phyloP scores from a whole-genome alignment of 176 grass and related monocot genomes.

The Bothriochloa decipiens region DNA sequence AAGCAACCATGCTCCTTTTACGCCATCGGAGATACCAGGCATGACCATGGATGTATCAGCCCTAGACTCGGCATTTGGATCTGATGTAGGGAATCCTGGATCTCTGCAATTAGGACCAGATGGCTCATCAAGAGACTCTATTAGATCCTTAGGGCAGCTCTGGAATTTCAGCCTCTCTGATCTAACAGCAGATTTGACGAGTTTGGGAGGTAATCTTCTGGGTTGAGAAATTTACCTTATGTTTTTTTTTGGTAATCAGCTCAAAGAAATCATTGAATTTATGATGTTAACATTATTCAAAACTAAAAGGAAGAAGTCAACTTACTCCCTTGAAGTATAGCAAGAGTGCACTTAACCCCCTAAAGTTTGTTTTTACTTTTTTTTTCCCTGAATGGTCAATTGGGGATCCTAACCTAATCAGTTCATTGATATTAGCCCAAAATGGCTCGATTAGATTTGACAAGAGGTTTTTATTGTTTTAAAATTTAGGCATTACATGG shows the following conservation, averaged over 20 bases:
- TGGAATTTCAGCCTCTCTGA: conserved; percentile 99
- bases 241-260: conserved; percentile 25
- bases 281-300: neutral
- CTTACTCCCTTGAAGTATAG: neutral
- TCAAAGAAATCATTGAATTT: neutral
- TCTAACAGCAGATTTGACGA: conserved; percentile 89
- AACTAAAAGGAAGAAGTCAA: neutral
- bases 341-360: neutral
- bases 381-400: neutral
- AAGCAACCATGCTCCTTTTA: conserved; percentile 92
- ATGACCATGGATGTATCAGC: conserved; percentile 81
- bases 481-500: neutral
- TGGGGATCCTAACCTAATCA: neutral
- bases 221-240: neutral
- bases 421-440: neutral
- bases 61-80: conserved; percentile 74
- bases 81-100: conserved; percentile 61
- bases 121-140: conserved; percentile 76
- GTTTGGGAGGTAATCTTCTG: conserved; percentile 78
- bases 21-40: conserved; percentile 78
- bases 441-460: neutral
- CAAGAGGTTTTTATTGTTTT: neutral
- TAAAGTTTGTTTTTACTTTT: neutral
- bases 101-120: conserved; percentile 79
- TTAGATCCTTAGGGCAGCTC: conserved; percentile 83